A percentile compares a stretch with the other conserved stretches of the same genome.
Evolutionary conservation across 345 rosid species (phyloP).

Genomic region (Adansonia digitata): DNA sequence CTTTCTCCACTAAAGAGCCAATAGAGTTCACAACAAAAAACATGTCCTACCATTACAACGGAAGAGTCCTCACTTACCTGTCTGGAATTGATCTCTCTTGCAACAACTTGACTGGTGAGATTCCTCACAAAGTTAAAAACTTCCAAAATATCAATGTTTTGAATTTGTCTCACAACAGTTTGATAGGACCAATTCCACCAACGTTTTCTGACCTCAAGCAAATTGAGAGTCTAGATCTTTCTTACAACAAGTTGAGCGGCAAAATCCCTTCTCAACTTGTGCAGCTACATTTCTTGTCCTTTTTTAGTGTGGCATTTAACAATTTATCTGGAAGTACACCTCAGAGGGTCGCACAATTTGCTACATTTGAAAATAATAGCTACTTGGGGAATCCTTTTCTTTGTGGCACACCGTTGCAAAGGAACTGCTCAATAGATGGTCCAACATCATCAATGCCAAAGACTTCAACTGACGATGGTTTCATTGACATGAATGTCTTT

Average conservation of each 20-base stretch:
- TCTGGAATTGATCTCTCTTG: neutral
- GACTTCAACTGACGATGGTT: neutral
- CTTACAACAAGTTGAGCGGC: neutral
- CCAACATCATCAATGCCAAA: too few relatives aligned
- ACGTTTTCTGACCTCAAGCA: neutral
- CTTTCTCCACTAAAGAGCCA: neutral
- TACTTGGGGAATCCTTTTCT: neutral
- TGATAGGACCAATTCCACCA: neutral
- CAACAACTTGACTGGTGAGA: neutral
- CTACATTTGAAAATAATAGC: neutral
- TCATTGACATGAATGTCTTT: neutral
- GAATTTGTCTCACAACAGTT: neutral
- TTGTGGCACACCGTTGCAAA: neutral
- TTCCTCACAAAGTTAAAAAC: neutral
- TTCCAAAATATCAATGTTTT: neutral
- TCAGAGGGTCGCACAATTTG: neutral
- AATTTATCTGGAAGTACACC: neutral
- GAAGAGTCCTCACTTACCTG: neutral
- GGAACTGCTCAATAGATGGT: too few relatives aligned
- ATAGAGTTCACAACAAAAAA: neutral
- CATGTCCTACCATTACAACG: neutral
- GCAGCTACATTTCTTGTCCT: neutral
- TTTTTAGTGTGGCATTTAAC: neutral
- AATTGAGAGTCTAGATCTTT: neutral
- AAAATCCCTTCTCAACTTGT: neutral